These are phyloP conservation scores for Stromatinia cepivora DNA, from an alignment of 2,329 filamentous ascomycete genomes.

Conservation along the genomic window DNA sequence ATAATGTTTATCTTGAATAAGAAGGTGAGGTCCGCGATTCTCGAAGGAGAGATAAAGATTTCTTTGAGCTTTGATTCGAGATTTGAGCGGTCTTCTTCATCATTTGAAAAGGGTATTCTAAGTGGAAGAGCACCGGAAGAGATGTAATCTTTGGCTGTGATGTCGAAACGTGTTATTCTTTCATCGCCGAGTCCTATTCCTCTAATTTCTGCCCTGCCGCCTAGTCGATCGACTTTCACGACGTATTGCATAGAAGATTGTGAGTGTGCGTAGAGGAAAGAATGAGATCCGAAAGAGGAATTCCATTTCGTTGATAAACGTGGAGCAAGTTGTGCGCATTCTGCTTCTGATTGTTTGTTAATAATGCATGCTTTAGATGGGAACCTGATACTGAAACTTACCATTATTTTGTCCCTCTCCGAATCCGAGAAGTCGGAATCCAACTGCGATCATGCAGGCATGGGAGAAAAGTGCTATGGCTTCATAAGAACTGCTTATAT, in stretches of 20 bases:
- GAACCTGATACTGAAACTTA: conserved; percentile 43
- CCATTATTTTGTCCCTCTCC: conserved; percentile 76
- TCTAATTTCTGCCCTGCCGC: conserved; percentile 79
- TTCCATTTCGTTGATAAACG: conserved; percentile 81
- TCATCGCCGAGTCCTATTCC: conserved; percentile 79
- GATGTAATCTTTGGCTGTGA: conserved; percentile 73
- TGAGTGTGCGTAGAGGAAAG: conserved; percentile 83
- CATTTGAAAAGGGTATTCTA: conserved; percentile 50
- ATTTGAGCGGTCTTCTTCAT: conserved; percentile 53
- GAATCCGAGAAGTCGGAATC: conserved; percentile 81
- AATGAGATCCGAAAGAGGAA: conserved; percentile 64
- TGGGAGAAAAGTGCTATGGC: conserved; percentile 82
- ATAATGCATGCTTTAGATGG: conserved; percentile 4
- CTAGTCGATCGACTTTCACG: conserved; percentile 78
- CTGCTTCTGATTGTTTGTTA: conserved; percentile 48
- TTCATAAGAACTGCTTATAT: conserved; percentile 73
- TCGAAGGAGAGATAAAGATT: conserved; percentile 72
- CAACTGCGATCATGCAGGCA: conserved; percentile 76
- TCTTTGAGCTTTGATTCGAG: conserved; percentile 53
- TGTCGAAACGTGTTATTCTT: conserved; percentile 74
- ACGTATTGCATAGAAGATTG: conserved; percentile 85
- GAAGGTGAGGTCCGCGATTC: conserved; percentile 66
- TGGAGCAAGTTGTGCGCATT: conserved; percentile 58
- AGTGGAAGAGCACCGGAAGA: conserved; percentile 58
- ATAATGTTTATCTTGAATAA: conserved; percentile 78